Percentiles rank a stretch among this genome's conserved stretches.
These are phyloP conservation scores for Umbelopsis sp. DNA, from an alignment of 192 early-diverging fungal species.

Conservation along the genomic window DNA sequence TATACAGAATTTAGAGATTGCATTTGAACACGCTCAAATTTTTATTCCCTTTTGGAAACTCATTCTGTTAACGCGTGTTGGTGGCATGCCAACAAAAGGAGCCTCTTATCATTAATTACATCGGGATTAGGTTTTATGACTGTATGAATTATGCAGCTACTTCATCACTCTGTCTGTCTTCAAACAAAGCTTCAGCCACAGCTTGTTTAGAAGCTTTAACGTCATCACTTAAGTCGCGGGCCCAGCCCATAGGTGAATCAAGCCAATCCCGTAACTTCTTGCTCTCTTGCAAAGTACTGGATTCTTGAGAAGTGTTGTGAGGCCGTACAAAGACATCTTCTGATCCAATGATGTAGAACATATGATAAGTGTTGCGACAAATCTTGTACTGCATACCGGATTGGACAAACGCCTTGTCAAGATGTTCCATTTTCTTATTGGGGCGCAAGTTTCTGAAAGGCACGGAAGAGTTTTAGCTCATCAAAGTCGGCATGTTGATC, in stretches of 20 bases:
- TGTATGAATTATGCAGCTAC: constrained; percentile 2
- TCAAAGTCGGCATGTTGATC: neutral
- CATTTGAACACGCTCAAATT: neutral
- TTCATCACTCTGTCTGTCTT: neutral
- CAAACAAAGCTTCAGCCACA: constrained; percentile 25
- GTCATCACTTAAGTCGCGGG: constrained; percentile 20
- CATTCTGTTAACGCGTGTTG: neutral
- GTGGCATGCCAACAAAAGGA: neutral
- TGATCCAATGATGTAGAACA: constrained; percentile 92
- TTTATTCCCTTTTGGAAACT: neutral
- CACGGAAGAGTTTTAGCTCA: neutral
- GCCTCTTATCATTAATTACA: constrained; percentile 17
- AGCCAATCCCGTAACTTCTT: constrained; percentile 42
- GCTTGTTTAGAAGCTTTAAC: constrained; percentile 27
- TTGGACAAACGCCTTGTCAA: constrained; percentile 61
- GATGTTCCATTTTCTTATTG: constrained; percentile 9
- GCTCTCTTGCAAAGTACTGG: constrained; percentile 12
- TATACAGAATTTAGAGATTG: neutral
- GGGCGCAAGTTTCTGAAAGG: constrained; percentile 22
- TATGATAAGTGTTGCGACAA: constrained; percentile 94
- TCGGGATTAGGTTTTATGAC: neutral
- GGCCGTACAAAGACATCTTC: constrained; percentile 66
- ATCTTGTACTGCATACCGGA: constrained; percentile 95
- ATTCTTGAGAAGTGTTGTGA: neutral
- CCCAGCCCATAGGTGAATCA: constrained; percentile 28